phyloP scores from a whole-genome alignment of 169 alveolate species.

The Eimeria brunetti region DNA sequence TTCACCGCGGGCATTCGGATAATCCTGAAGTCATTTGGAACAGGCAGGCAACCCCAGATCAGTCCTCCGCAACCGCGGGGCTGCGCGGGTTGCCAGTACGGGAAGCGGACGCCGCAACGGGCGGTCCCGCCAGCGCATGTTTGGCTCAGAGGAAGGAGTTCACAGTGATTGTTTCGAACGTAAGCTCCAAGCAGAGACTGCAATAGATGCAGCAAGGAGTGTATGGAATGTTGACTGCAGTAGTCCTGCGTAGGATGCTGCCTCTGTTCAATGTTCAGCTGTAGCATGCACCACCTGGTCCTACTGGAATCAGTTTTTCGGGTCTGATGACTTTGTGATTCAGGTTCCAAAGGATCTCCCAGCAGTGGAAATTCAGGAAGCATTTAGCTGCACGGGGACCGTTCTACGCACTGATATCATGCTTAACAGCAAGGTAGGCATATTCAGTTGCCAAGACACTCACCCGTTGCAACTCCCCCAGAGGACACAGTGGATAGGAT shows the following conservation, averaged over 20 bases:
- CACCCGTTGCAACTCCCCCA: not conserved
- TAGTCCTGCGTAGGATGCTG: not conserved
- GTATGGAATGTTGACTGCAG: not conserved
- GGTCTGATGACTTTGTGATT: not conserved
- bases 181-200: not conserved
- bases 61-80: not conserved
- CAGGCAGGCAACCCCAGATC: constrained; percentile 54
- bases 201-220: not conserved
- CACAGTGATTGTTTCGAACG: constrained; percentile 65
- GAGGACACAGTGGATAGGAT: not conserved
- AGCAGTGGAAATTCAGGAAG: constrained; percentile 81
- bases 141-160: constrained; percentile 46
- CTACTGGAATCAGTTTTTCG: not conserved
- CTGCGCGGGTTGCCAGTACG: constrained; percentile 28
- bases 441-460: not conserved
- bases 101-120: constrained; percentile 30
- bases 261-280: not conserved
- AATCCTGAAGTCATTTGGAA: constrained; percentile 31
- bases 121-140: constrained; percentile 7
- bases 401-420: constrained; percentile 77
- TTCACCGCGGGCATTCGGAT: constrained; percentile 25
- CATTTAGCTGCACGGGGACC: constrained; percentile 77
- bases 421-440: constrained; percentile 77
- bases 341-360: constrained; percentile 80
- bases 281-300: not conserved